These are phyloP conservation scores for Acrocalymma vagum DNA, from an alignment of 2,329 filamentous ascomycete genomes.

Conservation along the genomic window DNA sequence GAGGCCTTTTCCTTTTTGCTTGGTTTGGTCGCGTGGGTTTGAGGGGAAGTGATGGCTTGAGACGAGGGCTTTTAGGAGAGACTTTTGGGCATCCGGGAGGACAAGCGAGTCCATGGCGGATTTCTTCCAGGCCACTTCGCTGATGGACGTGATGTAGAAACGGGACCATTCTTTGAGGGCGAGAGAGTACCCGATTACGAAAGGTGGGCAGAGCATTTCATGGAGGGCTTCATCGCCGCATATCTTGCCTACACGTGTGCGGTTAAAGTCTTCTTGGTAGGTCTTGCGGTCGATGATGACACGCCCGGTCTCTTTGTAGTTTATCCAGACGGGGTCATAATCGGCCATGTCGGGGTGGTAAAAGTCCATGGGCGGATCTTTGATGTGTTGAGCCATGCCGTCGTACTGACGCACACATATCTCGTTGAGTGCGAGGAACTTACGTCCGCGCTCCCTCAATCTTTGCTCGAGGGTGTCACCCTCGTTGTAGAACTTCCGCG, in stretches of 20 bases:
- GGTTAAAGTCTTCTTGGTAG: slow-evolving; percentile 24
- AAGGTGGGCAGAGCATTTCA: slow-evolving; percentile 37
- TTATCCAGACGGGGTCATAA: slow-evolving; percentile 6
- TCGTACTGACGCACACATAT: slow-evolving; percentile 21
- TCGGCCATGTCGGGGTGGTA: slow-evolving; percentile 17
- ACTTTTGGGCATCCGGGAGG: slow-evolving; percentile 36
- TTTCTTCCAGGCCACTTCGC: slow-evolving; percentile 35
- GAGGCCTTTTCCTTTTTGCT: slow-evolving; percentile 41
- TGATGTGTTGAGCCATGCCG: slow-evolving; percentile 24
- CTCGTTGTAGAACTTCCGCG: slow-evolving; percentile 8
- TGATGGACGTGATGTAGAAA: slow-evolving; percentile 44
- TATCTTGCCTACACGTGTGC: neutral
- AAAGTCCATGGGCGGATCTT: slow-evolving; percentile 23
- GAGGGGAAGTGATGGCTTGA: slow-evolving; percentile 30
- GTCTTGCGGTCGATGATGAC: slow-evolving; percentile 35
- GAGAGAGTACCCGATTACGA: slow-evolving; percentile 44
- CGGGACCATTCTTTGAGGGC: slow-evolving; percentile 44
- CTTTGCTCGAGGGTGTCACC: slow-evolving; percentile 5
- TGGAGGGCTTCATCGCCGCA: slow-evolving; percentile 18
- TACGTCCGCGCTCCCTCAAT: slow-evolving; percentile 3
- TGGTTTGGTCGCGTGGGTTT: slow-evolving; percentile 30
- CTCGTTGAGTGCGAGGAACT: slow-evolving; percentile 6
- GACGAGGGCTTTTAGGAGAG: slow-evolving; percentile 41
- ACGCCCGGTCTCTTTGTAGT: slow-evolving; percentile 21
- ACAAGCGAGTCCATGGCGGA: slow-evolving; percentile 43